phyloP scores from a whole-genome alignment of 129 eudicot species.

The Dittrichia graveolens region DNA sequence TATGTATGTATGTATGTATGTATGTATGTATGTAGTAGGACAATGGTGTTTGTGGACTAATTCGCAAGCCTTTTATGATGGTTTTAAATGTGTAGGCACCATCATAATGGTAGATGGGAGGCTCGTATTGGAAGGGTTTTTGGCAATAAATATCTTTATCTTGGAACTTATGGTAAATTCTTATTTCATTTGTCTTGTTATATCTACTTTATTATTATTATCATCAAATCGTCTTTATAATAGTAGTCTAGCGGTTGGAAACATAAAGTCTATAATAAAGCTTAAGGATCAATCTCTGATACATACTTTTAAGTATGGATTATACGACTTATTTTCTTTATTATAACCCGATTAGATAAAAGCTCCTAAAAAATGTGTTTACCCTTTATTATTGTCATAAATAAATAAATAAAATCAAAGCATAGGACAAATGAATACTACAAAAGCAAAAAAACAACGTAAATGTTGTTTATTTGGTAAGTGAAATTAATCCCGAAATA shows the following conservation, averaged over 20 bases:
- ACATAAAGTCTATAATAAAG: no score
- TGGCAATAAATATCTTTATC: slow-evolving; percentile 85
- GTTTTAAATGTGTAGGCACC: slow-evolving; percentile 62
- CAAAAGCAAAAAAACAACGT: slow-evolving; percentile 14
- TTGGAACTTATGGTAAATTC: slow-evolving; percentile 72
- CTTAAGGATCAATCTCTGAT: no score
- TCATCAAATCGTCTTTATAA: background rate
- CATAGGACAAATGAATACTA: slow-evolving; percentile 20
- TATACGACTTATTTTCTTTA: no score
- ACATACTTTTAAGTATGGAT: no score
- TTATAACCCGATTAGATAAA: no score
- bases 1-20: no score
- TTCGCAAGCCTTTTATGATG: slow-evolving; percentile 13
- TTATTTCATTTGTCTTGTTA: background rate
- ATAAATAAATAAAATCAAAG: slow-evolving; percentile 4
- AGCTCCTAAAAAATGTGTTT: no score
- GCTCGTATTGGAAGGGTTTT: slow-evolving; percentile 90
- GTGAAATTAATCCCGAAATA: slow-evolving; percentile 15
- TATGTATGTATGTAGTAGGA: background rate
- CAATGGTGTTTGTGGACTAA: slow-evolving; percentile 7
- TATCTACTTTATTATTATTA: background rate
- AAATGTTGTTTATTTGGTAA: background rate
- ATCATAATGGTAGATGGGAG: slow-evolving; percentile 97
- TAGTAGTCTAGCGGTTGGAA: no score
- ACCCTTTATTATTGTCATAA: no score